Evolutionary conservation across 768 basidiomycete species (phyloP), one percentile per base, ranked within the genome.

Genomic region (Hericium erinaceus): DNA sequence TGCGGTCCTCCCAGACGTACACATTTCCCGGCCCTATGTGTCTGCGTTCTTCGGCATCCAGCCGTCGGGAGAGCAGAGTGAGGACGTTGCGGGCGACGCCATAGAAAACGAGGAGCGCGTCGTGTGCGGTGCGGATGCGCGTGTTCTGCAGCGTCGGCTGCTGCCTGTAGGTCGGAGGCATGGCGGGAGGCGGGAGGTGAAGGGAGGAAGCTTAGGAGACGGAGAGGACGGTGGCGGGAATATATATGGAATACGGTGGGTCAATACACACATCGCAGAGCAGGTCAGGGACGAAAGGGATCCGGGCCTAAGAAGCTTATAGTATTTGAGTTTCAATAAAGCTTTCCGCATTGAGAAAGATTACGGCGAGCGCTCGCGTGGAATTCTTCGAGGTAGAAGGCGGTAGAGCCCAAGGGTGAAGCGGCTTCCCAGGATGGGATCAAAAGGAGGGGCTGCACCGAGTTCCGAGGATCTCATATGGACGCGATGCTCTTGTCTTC

Each of bases 81-180:
- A 92, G 75, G 22, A 78, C 60, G 46, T 81, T 82, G 56, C 75
- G 75, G 56, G 82, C 80, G 56, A 90, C 77, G 24, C 83, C 89
- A 63, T 78, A 82, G 71, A 91, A 91, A 65, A 92, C 85, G 68
- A 82, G 87, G 69, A 90, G 89, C 2, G 88, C 88, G 68, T 91
- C 89, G 55, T 78, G 77, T 28, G 82, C 83, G 39, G 85, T 86
- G 62, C 88, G 85, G 64, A 91, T 88, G 66, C 88, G 86, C 57
- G 83, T 72, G 64, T 84, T 81, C 53, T 72, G 78, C 68, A 83
- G 85, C 39, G 89, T 91, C 48, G 89, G 89, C 59, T 78, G 79
- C 66, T 92, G 89, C 79, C 83, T 84, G 68, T 57, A 57, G 41
- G 54, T 58, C 33, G 62, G 58, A 16, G 63, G 57, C 58, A 62